These are phyloP conservation scores for Sporothrix sp. DNA, from an alignment of 2,329 filamentous ascomycete genomes.

Conservation along the genomic window DNA sequence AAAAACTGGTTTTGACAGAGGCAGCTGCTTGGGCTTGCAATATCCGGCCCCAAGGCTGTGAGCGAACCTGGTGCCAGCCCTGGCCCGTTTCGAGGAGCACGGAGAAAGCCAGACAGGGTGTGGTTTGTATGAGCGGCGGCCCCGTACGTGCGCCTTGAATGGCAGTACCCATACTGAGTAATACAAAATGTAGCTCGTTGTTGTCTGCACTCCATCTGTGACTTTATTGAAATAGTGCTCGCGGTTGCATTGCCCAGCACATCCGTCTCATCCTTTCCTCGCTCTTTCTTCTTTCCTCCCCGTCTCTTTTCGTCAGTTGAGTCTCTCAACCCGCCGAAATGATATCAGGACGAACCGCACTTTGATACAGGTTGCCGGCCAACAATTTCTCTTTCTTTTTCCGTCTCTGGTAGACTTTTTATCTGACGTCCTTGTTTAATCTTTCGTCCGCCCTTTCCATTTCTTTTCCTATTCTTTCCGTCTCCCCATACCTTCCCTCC, in stretches of 20 bases:
- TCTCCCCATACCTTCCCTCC: neutral
- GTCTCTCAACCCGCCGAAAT: constrained; percentile 5
- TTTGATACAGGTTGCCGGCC: constrained; percentile 11
- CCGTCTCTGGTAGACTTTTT: constrained; percentile 3
- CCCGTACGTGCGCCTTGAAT: too few relatives aligned
- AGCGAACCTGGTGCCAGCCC: neutral
- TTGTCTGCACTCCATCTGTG: too few relatives aligned
- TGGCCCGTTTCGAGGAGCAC: neutral
- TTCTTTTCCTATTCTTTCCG: neutral
- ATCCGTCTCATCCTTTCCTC: neutral
- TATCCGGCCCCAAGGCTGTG: neutral
- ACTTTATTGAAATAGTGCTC: constrained; percentile 5
- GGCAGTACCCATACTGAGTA: too few relatives aligned
- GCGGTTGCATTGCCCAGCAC: neutral
- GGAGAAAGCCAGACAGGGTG: neutral
- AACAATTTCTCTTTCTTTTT: constrained; percentile 4
- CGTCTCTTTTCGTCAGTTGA: neutral
- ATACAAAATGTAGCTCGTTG: neutral
- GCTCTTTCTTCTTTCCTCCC: neutral
- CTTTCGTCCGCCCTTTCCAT: too few relatives aligned
- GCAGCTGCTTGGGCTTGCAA: too few relatives aligned
- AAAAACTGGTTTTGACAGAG: neutral
- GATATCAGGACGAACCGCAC: neutral
- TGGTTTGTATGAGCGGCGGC: too few relatives aligned
- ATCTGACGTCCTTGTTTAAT: neutral